Percentiles rank a stretch among this genome's conserved stretches.
Conservation (phyloP, 192 early-diverging fungal species). For the Coemansia sp. region DNA sequence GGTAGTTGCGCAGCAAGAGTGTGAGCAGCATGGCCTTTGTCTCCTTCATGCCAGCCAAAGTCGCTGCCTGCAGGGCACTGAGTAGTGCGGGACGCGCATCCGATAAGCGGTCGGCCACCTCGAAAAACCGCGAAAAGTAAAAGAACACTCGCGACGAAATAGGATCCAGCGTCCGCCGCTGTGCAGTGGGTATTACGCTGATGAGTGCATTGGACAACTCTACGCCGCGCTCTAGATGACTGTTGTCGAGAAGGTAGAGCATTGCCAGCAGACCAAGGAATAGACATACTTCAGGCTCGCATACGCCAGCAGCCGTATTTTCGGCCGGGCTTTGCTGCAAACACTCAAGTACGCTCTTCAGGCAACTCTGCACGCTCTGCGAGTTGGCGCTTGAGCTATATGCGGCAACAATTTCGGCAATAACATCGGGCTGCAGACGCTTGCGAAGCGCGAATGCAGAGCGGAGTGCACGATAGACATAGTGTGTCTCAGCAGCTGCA, state of each 20-base stretch:
- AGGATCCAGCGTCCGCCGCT: constrained; percentile 89
- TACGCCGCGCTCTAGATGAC: constrained; percentile 68
- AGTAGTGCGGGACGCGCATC: constrained; percentile 78
- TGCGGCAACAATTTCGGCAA: constrained; percentile 61
- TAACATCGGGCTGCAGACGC: constrained; percentile 65
- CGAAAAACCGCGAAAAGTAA: constrained; percentile 91
- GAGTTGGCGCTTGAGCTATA: constrained; percentile 31
- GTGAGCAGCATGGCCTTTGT: constrained; percentile 85
- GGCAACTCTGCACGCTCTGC: constrained; percentile 23
- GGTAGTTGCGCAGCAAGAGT: constrained; percentile 86
- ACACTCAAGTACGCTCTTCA: constrained; percentile 11
- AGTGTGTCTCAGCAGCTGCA: constrained; percentile 80
- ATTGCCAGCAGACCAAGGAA: constrained; percentile 81
- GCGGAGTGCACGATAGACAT: constrained; percentile 84
- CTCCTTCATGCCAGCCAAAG: constrained; percentile 88
- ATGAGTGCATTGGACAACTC: constrained; percentile 67
- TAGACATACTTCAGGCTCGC: constrained; percentile 78
- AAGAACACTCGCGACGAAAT: constrained; percentile 89
- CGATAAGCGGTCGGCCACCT: constrained; percentile 66
- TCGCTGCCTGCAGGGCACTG: constrained; percentile 86
- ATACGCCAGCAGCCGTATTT: constrained; percentile 23
- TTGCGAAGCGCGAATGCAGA: constrained; percentile 77
- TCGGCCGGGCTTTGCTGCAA: constrained; percentile 18
- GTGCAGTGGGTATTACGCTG: constrained; percentile 62
- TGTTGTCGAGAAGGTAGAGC: constrained; percentile 79